Evolutionary conservation across 2,329 filamentous ascomycete genomes (phyloP).

Genomic region (Colletotrichum graminicola): DNA sequence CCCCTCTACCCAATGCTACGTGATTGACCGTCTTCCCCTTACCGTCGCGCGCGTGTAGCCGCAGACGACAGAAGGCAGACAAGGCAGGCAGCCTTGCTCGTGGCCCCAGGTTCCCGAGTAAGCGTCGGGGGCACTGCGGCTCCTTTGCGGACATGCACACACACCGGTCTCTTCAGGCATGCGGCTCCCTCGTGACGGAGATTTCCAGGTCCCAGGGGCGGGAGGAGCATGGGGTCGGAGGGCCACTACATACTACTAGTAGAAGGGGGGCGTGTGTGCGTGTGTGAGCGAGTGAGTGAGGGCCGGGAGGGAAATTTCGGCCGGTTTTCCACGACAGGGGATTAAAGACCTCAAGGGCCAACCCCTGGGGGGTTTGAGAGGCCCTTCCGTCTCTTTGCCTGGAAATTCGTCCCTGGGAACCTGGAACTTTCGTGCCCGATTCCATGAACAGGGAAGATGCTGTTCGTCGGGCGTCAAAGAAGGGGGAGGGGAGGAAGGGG

Average conservation of each 20-base stretch:
- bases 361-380: background rate
- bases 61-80: background rate
- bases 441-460: conserved; percentile 5
- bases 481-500: background rate
- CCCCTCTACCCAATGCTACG: too few species aligned
- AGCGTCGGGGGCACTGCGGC: conserved; percentile 36
- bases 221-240: conserved; percentile 14
- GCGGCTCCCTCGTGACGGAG: conserved; percentile 15
- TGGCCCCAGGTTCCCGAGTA: conserved; percentile 24
- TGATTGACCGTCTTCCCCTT: too few species aligned
- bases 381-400: background rate
- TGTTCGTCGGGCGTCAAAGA: conserved; percentile 4
- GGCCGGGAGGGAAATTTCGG: conserved; percentile 19
- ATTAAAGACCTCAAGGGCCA: background rate
- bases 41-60: background rate
- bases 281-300: background rate
- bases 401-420: background rate
- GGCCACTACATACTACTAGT: too few species aligned
- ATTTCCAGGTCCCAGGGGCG: conserved; percentile 7
- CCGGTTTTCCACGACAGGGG: conserved; percentile 23
- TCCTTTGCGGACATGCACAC: conserved; percentile 23
- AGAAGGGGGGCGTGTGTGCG: background rate
- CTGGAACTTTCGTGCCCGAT: conserved; percentile 10
- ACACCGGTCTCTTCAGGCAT: conserved; percentile 1
- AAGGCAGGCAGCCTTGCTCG: background rate